Base-by-base conservation (phyloP, 768 basidiomycete genomes). In the Fibroporia radiculosa region DNA sequence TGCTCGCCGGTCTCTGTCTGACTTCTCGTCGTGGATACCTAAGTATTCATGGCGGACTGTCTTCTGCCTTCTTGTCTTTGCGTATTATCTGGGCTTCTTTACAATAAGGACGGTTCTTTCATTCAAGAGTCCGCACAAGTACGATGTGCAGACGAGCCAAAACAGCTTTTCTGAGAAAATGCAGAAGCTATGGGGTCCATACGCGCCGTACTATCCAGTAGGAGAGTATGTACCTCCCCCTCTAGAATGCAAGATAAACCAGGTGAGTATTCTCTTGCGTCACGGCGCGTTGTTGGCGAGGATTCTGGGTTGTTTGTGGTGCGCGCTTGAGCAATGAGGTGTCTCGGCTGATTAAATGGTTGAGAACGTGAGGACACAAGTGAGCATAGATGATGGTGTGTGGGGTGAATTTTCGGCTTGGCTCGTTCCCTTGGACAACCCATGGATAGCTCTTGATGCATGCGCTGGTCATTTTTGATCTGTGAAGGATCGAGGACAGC, bases 181-280 rank as follows among this genome's bases (percentile, higher is more conserved):
- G 24, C 45, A 46, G 26, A 19, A 38, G 11, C 47, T 49, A 29
- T 84, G 81, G 82, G 78, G 71, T 7, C 67, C 74, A 29, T 82
- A 82, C 52, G 71, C 80, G 24, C 83, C 83, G 0, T 84, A 73
- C 57, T 72, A 68, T 45, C 62, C 80, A 0, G 66, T 65, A 6
- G 68, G 60, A 2, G 49, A 60, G 24, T 83, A 84, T 56, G 29
- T 49, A 1, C 49, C 61, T 1, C 74, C 75, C 0, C 78, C 80
- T 1, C 51, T 55, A 4, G 57, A 56, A 16, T 86, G 84, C 54
- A 58, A 62, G 16, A 57, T 84, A 32, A 67, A 67, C 14, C 82
- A 83, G 65, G 82, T 78, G 51, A 36, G 58, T 18, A 18, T 23
- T 20, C 38, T 8, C 13, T 18, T 39, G 10, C 29, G 10, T 10